These are phyloP conservation scores for Rhizodiscina lignyota DNA, from an alignment of 495 filamentous ascomycete species.

Conservation along the genomic window DNA sequence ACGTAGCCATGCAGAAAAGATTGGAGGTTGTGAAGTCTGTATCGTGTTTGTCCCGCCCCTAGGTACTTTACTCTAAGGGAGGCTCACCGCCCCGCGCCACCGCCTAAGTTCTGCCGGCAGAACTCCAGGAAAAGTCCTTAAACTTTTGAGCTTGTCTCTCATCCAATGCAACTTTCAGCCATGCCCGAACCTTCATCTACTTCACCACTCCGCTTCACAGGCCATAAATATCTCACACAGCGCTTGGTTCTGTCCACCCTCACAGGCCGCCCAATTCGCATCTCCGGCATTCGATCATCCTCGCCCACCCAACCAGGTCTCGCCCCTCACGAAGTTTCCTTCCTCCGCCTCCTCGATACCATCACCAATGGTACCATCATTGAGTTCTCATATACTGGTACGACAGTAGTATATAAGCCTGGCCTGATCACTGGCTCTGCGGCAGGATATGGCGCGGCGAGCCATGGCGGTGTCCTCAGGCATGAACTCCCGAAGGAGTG, in stretches of 20 bases:
- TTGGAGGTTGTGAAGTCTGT: too few relatives aligned
- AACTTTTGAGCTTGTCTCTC: too few relatives aligned
- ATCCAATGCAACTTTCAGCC: too few relatives aligned
- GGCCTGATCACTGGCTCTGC: conserved; percentile 76
- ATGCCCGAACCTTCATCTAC: conserved; percentile 12
- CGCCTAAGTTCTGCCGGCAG: too few relatives aligned
- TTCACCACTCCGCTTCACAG: conserved; percentile 51
- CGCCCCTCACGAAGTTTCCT: conserved; percentile 79
- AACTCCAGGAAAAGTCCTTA: too few relatives aligned
- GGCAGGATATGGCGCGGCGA: conserved; percentile 48
- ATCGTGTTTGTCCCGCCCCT: too few relatives aligned
- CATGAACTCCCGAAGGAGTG: conserved; percentile 56
- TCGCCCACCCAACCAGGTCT: conserved; percentile 78
- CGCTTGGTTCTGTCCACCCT: conserved; percentile 83
- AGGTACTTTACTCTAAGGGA: too few relatives aligned
- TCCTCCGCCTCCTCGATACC: conserved; percentile 84
- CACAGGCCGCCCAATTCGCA: conserved; percentile 73
- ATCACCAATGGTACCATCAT: conserved; percentile 90
- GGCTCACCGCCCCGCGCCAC: too few relatives aligned
- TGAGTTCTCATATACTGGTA: conserved; percentile 91
- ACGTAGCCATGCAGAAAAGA: too few relatives aligned
- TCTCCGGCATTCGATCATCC: conserved; percentile 79
- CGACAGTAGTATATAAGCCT: conserved; percentile 75
- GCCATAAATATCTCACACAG: conserved; percentile 64
- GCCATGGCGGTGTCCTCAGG: conserved; percentile 50